Evolutionary conservation across 768 basidiomycete genomes (phyloP).

Genomic region (Cubamyces sp.): DNA sequence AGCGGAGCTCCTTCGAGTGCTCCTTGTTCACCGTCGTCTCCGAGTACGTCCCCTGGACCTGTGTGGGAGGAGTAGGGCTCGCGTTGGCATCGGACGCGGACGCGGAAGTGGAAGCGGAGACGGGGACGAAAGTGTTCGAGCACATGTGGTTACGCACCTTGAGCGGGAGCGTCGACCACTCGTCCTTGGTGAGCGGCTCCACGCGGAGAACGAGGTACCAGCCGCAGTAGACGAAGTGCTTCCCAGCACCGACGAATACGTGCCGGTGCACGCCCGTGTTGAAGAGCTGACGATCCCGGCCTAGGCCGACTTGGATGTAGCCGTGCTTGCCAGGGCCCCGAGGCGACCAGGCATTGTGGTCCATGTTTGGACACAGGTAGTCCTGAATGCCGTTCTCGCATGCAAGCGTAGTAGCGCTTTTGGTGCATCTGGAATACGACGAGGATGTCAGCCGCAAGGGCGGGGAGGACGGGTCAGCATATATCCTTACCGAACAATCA

Average conservation of each 20-base stretch:
- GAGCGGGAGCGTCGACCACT: conserved; percentile 49
- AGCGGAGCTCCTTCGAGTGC: conserved; percentile 41
- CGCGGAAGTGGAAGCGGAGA: background rate
- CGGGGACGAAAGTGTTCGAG: background rate
- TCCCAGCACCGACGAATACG: conserved; percentile 49
- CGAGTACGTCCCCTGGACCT: conserved; percentile 37
- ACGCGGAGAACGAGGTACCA: conserved; percentile 46
- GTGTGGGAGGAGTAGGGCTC: background rate
- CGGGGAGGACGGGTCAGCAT: background rate
- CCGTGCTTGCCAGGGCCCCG: conserved; percentile 52
- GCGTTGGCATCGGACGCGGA: background rate
- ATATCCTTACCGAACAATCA: conserved; percentile 22
- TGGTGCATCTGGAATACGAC: conserved; percentile 11
- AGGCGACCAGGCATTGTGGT: conserved; percentile 60
- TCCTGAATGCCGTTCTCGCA: conserved; percentile 39
- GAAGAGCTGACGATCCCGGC: conserved; percentile 48
- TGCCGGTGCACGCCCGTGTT: conserved; percentile 43
- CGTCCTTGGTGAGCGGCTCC: conserved; percentile 45
- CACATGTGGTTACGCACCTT: conserved; percentile 37
- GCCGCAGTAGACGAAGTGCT: conserved; percentile 50
- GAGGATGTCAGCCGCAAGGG: background rate
- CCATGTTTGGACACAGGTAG: conserved; percentile 54
- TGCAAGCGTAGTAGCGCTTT: conserved; percentile 35
- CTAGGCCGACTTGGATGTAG: conserved; percentile 59
- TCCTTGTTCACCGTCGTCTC: conserved; percentile 40